Evolutionary conservation across 2,329 filamentous ascomycete genomes (phyloP), one percentile per base, ranked within the genome.

Genomic region (Fusarium coicis): DNA sequence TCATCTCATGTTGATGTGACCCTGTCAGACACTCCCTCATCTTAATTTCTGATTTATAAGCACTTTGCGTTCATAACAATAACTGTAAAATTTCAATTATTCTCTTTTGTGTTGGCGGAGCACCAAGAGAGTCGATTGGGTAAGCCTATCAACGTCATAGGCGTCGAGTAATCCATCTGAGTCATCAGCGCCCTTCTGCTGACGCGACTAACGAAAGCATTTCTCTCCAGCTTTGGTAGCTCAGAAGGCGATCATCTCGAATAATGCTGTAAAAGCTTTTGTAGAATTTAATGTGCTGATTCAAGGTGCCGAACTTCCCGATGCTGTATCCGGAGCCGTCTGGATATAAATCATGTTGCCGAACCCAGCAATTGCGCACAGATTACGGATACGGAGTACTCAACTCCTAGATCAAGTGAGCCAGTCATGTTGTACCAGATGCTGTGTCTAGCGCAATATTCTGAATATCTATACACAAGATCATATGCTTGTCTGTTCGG

Each of bases 361-460:
- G 10, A n/a, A 16, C 23, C 18, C 10, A 28, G 18, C 7, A n/a
- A 4, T 21, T 4, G 23, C 10, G 14, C n/a, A 3, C 4, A 19
- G 4, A 26, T 28, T 21, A 14, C 47, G 28, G 28, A 30, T 21
- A 14, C 47, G 28, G 28, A 30, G 28, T 30, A 30, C 28, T 23
- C 7, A n/a, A 49, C 10, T 32, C 0, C 28, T 3, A 10, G 10
- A 7, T 23, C 15, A 2, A 18, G n/a, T 49, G 7, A 32, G 21
- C 15, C 4, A 0, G 10, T 8, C 4, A n/a, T 23, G 5, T 10
- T n/a, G 32, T 32, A n/a, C 5, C 10, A 49, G 30, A 18, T 6
- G 3, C 10, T 7, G 3, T 18, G 7, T 18, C 7, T 0, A 9
- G 8, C 12, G 5, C n/a, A 18, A 7, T 9, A 9, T 5, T 5